These are phyloP conservation scores for Geranium brycei DNA, from an alignment of 345 rosid genomes.

Conservation along the genomic window DNA sequence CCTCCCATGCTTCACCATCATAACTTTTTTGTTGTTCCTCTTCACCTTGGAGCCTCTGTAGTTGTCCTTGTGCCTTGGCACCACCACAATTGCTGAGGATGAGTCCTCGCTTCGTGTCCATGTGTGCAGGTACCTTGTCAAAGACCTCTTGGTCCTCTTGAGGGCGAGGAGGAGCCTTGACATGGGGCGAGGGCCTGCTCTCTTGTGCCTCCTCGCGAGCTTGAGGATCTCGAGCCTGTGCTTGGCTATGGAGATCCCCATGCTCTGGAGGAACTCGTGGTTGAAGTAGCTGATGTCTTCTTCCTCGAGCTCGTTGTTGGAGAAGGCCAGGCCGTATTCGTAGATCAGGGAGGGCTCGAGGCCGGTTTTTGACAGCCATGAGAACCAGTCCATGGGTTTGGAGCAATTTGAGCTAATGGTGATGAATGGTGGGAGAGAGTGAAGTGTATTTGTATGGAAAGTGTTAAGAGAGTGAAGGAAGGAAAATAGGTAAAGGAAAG, in stretches of 20 bases:
- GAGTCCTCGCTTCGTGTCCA: constrained; percentile 37
- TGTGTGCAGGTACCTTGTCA: constrained; percentile 34
- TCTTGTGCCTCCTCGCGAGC: constrained; percentile 48
- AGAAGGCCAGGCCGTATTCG: constrained; percentile 64
- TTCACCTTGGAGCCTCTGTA: constrained; percentile 35
- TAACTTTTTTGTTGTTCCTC: constrained; percentile 41
- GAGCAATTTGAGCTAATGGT: neutral
- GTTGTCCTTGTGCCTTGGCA: constrained; percentile 26
- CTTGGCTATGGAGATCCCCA: constrained; percentile 88
- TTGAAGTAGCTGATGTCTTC: constrained; percentile 67
- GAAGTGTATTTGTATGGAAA: neutral
- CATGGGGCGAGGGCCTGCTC: constrained; percentile 15
- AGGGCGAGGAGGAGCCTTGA: constrained; percentile 45
- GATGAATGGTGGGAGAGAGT: neutral
- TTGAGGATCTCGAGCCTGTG: constrained; percentile 90
- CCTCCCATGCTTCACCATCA: constrained; percentile 1
- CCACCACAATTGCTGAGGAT: constrained; percentile 33
- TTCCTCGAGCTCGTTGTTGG: constrained; percentile 78
- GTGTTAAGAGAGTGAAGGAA: neutral
- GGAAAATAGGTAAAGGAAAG: neutral
- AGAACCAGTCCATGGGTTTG: constrained; percentile 72
- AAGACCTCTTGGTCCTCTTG: constrained; percentile 40
- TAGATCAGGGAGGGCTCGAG: constrained; percentile 67
- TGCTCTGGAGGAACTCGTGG: constrained; percentile 95
- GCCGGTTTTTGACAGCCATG: constrained; percentile 73